phyloP scores from a whole-genome alignment of 2,329 filamentous ascomycete genomes.

The Gnomoniopsis sp. region DNA sequence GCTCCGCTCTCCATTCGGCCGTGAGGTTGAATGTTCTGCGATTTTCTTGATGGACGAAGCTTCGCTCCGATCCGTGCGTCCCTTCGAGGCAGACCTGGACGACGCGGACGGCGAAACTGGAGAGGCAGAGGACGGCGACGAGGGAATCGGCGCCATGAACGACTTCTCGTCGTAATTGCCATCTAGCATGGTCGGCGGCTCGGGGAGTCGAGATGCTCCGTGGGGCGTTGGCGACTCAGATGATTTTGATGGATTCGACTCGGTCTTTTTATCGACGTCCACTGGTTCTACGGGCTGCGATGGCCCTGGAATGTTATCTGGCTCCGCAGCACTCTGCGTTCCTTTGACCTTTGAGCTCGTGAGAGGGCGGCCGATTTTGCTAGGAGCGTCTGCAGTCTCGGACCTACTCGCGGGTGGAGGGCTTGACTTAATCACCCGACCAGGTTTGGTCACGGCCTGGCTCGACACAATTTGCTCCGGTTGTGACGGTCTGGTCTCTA shows the following conservation, averaged over 20 bases:
- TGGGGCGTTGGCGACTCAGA: neutral
- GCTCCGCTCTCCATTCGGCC: neutral
- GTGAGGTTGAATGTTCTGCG: neutral
- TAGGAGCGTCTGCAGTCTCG: too few species aligned
- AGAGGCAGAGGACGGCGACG: neutral
- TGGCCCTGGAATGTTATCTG: neutral
- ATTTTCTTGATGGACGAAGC: neutral
- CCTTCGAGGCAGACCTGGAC: neutral
- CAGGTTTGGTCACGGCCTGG: too few species aligned
- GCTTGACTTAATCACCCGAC: too few species aligned
- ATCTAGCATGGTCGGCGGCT: neutral
- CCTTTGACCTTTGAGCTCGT: too few species aligned
- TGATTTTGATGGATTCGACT: neutral
- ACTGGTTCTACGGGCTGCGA: neutral
- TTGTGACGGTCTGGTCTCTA: neutral
- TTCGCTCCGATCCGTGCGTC: neutral
- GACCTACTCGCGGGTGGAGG: too few species aligned
- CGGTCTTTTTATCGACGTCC: neutral
- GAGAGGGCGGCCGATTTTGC: too few species aligned
- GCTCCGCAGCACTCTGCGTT: neutral
- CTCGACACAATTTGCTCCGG: too few species aligned
- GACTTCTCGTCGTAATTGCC: neutral
- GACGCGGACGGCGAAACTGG: neutral
- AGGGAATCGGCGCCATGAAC: slow-evolving; percentile 1
- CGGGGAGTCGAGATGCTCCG: neutral